A percentile compares a stretch with the other conserved stretches of the same genome.
phyloP scores from a whole-genome alignment of 257 asterid species.

The Salvia hispanica region DNA sequence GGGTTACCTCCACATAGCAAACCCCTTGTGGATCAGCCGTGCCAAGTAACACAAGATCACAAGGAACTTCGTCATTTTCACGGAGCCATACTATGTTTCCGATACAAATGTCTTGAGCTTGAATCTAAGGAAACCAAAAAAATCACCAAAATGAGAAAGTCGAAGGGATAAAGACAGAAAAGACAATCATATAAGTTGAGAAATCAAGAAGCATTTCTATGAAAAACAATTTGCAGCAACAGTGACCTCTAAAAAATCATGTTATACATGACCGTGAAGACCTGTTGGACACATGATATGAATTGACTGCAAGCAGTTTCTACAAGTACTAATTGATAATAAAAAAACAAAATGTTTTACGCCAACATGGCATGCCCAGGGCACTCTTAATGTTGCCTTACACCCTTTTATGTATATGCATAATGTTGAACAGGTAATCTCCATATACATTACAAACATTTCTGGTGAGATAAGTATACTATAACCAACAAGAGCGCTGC shows the following conservation, averaged over 20 bases:
- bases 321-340: background rate
- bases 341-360: background rate
- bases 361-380: slow-evolving; percentile 2
- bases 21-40: slow-evolving; percentile 89
- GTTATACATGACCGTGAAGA: background rate
- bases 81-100: slow-evolving; percentile 98
- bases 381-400: background rate
- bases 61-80: slow-evolving; percentile 98
- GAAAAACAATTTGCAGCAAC: background rate
- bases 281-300: background rate
- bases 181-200: background rate
- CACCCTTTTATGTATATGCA: background rate
- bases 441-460: slow-evolving; percentile 11
- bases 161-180: slow-evolving; percentile 1
- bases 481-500: background rate
- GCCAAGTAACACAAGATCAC: slow-evolving; percentile 95
- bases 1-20: slow-evolving; percentile 88
- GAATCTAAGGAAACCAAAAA: slow-evolving; percentile 54
- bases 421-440: background rate
- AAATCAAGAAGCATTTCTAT: slow-evolving; percentile 4
- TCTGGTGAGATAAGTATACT: background rate
- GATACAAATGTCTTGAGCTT: slow-evolving; percentile 86
- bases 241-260: background rate
- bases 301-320: background rate
- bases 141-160: slow-evolving; percentile 11